Percentiles rank a stretch among this genome's conserved stretches.
Evolutionary conservation across 2,329 filamentous ascomycete genomes (phyloP).

Genomic region (Thielaviopsis populi): DNA sequence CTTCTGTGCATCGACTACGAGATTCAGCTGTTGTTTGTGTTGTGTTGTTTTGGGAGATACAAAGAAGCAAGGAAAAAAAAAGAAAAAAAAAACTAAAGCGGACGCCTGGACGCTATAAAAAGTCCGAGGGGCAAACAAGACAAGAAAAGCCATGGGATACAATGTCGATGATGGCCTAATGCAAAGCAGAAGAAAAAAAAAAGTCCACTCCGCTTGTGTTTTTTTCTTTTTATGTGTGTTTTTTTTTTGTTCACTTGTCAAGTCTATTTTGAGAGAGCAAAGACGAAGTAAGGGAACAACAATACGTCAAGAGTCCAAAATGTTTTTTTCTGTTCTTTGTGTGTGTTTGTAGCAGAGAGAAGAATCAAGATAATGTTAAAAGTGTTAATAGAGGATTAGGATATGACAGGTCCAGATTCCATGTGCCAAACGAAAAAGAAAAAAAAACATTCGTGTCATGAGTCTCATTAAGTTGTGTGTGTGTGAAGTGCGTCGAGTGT

Average conservation of each 20-base stretch:
- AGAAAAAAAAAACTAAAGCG: background rate
- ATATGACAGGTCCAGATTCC: slow-evolving; percentile 8
- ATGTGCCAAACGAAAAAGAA: slow-evolving; percentile 3
- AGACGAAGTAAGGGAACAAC: no score
- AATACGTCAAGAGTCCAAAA: no score
- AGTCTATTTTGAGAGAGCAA: background rate
- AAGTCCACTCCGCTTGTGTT: background rate
- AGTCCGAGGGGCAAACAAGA: background rate
- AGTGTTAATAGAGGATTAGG: slow-evolving; percentile 3
- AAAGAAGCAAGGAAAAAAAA: background rate
- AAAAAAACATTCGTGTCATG: slow-evolving; percentile 10
- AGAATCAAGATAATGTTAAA: background rate
- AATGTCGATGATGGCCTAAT: no score
- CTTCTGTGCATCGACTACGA: no score
- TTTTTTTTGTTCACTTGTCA: background rate
- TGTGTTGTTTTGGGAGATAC: background rate
- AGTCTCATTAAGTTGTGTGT: slow-evolving; percentile 10
- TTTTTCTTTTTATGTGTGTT: background rate
- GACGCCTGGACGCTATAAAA: background rate
- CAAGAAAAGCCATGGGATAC: background rate
- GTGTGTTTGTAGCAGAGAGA: background rate
- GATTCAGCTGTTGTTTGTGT: no score
- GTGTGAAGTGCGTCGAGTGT: background rate
- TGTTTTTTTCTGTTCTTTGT: background rate
- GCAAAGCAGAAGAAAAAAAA: background rate